Evolutionary conservation across 257 asterid genomes (phyloP).

Genomic region (Ligustrum vulgare): DNA sequence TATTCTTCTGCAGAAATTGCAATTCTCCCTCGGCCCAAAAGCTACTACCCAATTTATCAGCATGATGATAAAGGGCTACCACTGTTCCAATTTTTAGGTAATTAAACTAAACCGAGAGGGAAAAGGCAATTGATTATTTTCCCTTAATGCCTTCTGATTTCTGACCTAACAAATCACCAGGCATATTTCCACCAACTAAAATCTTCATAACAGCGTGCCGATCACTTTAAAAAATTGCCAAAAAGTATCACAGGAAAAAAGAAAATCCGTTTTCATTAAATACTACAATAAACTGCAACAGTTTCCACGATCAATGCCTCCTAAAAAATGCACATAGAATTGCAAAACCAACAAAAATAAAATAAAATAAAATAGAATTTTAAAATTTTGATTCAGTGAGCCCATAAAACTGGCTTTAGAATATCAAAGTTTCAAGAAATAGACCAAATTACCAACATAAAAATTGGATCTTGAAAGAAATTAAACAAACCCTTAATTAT

Average conservation of each 20-base stretch:
- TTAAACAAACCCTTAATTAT: slow-evolving; percentile 1
- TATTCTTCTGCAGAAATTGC: neutral
- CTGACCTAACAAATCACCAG: neutral
- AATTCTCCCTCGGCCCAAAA: neutral
- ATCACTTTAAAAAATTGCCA: slow-evolving; percentile 9
- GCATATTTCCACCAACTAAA: slow-evolving; percentile 10
- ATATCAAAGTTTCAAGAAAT: slow-evolving; percentile 7
- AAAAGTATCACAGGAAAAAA: neutral
- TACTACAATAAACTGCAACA: neutral
- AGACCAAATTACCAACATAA: slow-evolving; percentile 10
- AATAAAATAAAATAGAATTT: no score
- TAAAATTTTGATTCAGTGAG: slow-evolving; percentile 1
- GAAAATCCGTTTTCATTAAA: slow-evolving; percentile 7
- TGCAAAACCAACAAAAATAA: slow-evolving; percentile 5
- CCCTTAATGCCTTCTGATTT: neutral
- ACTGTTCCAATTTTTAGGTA: neutral
- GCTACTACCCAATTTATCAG: neutral
- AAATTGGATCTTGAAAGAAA: slow-evolving; percentile 17
- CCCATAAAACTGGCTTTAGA: slow-evolving; percentile 14
- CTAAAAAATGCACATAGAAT: neutral
- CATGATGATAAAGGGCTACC: neutral
- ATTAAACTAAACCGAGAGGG: neutral
- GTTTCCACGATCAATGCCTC: slow-evolving; percentile 15
- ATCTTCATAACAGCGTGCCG: slow-evolving; percentile 1
- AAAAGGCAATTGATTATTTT: neutral